These are phyloP conservation scores for Austroboletus eburneus DNA, from an alignment of 768 basidiomycete genomes.

Conservation along the genomic window DNA sequence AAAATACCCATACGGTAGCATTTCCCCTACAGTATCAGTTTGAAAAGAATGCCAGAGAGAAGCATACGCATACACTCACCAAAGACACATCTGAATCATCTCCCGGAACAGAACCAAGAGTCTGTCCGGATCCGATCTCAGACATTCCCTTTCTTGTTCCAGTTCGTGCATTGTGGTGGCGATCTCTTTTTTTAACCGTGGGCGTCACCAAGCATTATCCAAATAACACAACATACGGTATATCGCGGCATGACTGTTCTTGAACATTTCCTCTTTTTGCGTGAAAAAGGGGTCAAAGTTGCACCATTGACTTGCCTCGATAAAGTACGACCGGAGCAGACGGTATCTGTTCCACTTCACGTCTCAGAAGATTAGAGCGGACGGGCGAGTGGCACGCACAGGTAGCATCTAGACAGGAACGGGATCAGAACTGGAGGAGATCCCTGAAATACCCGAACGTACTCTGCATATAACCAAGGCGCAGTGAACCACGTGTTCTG, in stretches of 20 bases:
- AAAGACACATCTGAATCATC: constrained; percentile 89
- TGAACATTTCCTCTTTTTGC: constrained; percentile 81
- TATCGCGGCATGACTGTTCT: constrained; percentile 71
- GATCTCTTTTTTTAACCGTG: constrained; percentile 46
- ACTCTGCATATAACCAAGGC: constrained; percentile 98
- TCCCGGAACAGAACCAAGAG: constrained; percentile 68
- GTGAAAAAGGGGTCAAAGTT: constrained; percentile 77
- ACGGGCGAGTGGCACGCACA: constrained; percentile 47
- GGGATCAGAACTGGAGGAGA: no score
- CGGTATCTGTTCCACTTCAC: constrained; percentile 78
- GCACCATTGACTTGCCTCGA: constrained; percentile 64
- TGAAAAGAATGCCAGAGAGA: constrained; percentile 24
- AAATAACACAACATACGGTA: constrained; percentile 45
- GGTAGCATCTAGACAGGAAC: constrained; percentile 53
- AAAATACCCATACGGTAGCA: no score
- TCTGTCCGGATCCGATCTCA: constrained; percentile 47
- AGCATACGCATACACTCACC: constrained; percentile 32
- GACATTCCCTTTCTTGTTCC: constrained; percentile 40
- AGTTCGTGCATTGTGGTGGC: constrained; percentile 70
- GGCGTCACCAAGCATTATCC: not conserved
- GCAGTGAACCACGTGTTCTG: constrained; percentile 84
- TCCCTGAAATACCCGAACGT: constrained; percentile 23
- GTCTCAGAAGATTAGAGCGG: no score
- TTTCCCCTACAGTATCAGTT: constrained; percentile 83
- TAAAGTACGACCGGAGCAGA: constrained; percentile 69